Evolutionary conservation across 805 yeast species (phyloP).

Genomic region (Schwanniomyces occidentalis): DNA sequence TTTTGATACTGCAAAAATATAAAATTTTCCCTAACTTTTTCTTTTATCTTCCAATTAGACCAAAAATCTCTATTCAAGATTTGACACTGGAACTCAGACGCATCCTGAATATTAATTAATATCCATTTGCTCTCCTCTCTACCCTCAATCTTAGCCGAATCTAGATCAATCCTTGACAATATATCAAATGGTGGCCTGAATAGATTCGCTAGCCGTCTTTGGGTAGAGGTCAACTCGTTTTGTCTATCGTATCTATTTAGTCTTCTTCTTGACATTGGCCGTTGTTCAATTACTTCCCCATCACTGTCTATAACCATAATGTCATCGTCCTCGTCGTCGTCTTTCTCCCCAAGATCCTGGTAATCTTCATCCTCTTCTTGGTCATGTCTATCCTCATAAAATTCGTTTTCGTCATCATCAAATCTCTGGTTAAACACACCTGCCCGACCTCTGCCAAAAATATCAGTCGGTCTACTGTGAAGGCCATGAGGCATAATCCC

Average conservation of each 20-base stretch:
- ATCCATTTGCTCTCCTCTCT: conserved; percentile 73
- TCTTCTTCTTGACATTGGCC: conserved; percentile 28
- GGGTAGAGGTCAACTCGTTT: conserved; percentile 48
- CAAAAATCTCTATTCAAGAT: conserved; percentile 91
- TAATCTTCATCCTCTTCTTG: conserved; percentile 26
- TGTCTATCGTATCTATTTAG: conserved; percentile 22
- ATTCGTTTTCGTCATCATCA: conserved; percentile 39
- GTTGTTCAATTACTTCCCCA: conserved; percentile 22
- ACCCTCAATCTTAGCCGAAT: conserved; percentile 70
- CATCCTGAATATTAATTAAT: conserved; percentile 83
- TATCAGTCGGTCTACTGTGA: conserved; percentile 33
- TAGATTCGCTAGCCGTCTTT: conserved; percentile 71
- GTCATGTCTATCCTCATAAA: conserved; percentile 17
- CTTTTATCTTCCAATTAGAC: conserved; percentile 69
- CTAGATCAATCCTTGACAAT: conserved; percentile 67
- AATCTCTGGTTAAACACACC: conserved; percentile 63
- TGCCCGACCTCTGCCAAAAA: conserved; percentile 49
- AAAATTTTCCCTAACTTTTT: conserved; percentile 63
- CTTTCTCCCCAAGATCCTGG: conserved; percentile 31
- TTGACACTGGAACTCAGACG: conserved; percentile 84
- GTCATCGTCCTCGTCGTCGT: conserved; percentile 31
- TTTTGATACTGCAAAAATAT: conserved; percentile 82
- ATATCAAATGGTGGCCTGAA: conserved; percentile 95
- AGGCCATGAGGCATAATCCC: conserved; percentile 5
- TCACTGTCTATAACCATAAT: conserved; percentile 31